Percentiles rank a stretch among this genome's conserved stretches.
These are phyloP conservation scores for Cyclotella kingstonii DNA, from an alignment of 108 stramenopile species.

Conservation along the genomic window DNA sequence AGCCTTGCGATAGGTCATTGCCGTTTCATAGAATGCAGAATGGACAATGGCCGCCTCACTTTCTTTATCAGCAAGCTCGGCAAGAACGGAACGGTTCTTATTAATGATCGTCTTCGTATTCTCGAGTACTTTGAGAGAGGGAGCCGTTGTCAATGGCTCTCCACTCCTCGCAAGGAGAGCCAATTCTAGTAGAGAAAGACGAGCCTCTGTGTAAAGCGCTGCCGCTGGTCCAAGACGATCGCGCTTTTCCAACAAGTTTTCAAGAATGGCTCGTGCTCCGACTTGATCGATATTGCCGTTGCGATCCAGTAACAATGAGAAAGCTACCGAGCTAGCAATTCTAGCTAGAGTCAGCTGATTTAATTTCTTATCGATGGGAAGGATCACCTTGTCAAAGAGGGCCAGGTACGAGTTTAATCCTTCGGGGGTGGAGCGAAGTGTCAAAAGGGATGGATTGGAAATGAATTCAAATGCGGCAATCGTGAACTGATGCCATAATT, in stretches of 20 bases:
- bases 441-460: constrained; percentile 23
- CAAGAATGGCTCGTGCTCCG: constrained; percentile 48
- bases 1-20: constrained; percentile 89
- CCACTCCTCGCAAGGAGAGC: constrained; percentile 29
- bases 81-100: constrained; percentile 49
- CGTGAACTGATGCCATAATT: constrained; percentile 97
- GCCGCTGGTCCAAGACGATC: constrained; percentile 53
- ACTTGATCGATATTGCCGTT: constrained; percentile 37
- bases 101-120: constrained; percentile 54
- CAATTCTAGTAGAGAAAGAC: constrained; percentile 58
- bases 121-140: constrained; percentile 36
- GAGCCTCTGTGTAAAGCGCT: constrained; percentile 66
- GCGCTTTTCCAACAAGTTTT: constrained; percentile 42
- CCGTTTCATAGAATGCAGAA: constrained; percentile 85
- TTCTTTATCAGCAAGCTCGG: constrained; percentile 51
- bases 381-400: constrained; percentile 59
- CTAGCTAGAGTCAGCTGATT: constrained; percentile 88
- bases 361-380: constrained; percentile 65
- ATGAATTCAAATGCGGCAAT: constrained; percentile 70
- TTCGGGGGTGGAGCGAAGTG: constrained; percentile 38
- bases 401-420: constrained; percentile 63
- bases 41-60: constrained; percentile 80
- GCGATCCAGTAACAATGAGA: constrained; percentile 40
- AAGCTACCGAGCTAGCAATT: constrained; percentile 78
- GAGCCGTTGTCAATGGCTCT: constrained; percentile 33